Evolutionary conservation across 2,329 filamentous ascomycete genomes (phyloP), one percentile per base, ranked within the genome.

Genomic region (Ceratocystis eucalypticola): DNA sequence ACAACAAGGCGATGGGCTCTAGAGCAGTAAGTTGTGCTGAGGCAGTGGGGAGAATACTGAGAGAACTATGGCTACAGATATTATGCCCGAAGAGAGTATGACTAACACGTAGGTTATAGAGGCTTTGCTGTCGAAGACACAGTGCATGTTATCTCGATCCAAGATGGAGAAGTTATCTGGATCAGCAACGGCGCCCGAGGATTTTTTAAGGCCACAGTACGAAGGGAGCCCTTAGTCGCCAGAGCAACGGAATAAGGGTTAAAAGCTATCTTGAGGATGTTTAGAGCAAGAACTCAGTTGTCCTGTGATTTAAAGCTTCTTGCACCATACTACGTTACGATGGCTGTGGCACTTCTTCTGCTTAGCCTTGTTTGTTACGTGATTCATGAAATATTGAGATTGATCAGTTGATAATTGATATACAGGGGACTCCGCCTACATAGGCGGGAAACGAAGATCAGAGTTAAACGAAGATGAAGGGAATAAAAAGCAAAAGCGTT

Each of bases 171-270:
- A 74, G 80, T 86, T 65, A 88, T 92, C 69, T 96, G 91, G 88
- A 77, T 96, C 65, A 96, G 91, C 74, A 96, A 93, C 74, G 91
- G 89, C 0, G 88, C 93, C 1, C 82, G 88, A 69, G 93, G 93
- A 0, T 96, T 96, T 70, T 78, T 86, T 12, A 77, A 74, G 67
- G 83, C 81, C 0, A 76, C 70, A 50, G 69, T 82, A 37, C 55
- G 37, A 30, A 57, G 15, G 20, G 22, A 22, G 3, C 5, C 48
- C 15, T 15, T 25, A 17, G 25, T 22, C 22, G 22, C 4, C n/a
- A 22, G 3, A 6, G 1, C 10, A 6, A 41, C 37, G 10, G 37
- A 3, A 12, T 57, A 57, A 57, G 25, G 53, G 25, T 33, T 33
- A 33, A 12, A 41, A 2, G 37, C 8, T 41, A 4, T 41, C 3